Percentiles rank a stretch among this genome's conserved stretches.
Conservation (phyloP, 1,284 basidiomycete species). For the Serendipita sp. region DNA sequence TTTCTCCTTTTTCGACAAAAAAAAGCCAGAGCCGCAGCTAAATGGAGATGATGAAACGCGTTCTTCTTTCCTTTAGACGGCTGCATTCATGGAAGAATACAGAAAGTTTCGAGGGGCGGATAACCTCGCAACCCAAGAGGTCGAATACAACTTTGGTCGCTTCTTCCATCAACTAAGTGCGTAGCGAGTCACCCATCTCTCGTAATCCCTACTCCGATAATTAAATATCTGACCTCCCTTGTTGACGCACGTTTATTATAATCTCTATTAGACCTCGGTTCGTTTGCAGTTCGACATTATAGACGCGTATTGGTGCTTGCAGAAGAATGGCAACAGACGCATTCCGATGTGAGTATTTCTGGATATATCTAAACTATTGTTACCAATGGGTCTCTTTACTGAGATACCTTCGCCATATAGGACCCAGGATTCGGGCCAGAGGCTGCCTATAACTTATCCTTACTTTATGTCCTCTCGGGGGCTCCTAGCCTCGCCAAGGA, state of each 20-base stretch:
- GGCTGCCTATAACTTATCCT: constrained; percentile 77
- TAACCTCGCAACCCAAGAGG: constrained; percentile 44
- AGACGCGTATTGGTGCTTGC: constrained; percentile 55
- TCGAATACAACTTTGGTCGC: constrained; percentile 86
- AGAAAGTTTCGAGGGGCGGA: constrained; percentile 37
- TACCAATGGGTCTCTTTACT: not conserved
- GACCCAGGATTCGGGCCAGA: constrained; percentile 41
- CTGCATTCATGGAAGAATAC: constrained; percentile 73
- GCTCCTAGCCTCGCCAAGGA: constrained; percentile 50
- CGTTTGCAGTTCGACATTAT: constrained; percentile 74
- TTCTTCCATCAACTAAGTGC: constrained; percentile 82
- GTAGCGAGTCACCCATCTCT: constrained; percentile 10
- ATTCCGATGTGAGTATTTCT: not conserved
- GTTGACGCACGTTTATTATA: not conserved
- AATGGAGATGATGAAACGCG: not conserved
- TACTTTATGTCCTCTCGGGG: constrained; percentile 68
- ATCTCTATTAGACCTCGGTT: constrained; percentile 45
- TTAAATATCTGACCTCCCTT: not conserved
- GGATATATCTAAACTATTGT: not conserved
- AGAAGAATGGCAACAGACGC: constrained; percentile 25
- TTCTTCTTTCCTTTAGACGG: constrained; percentile 35
- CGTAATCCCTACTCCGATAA: not conserved
- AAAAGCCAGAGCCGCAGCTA: too few species aligned
- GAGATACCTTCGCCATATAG: constrained; percentile 20
- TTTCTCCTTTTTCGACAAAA: not conserved